Conservation (phyloP, 2,329 filamentous ascomycete genomes). For the Aspergillus sp. region DNA sequence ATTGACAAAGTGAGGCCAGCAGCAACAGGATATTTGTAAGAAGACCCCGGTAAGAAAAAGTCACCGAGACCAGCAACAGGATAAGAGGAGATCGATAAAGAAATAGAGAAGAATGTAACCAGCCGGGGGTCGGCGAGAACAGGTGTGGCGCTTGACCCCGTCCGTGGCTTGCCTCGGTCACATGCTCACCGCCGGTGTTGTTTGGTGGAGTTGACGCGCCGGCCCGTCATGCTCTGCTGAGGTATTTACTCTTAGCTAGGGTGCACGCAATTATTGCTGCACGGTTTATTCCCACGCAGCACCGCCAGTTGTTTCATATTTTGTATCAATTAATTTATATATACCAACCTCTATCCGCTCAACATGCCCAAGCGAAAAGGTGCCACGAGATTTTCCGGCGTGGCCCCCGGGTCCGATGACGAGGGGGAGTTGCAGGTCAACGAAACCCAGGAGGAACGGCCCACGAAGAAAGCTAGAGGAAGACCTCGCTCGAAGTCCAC, state of each 20-base stretch:
- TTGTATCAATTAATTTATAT: background rate
- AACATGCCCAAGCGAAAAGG: slow-evolving; percentile 45
- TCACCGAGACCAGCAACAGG: slow-evolving; percentile 10
- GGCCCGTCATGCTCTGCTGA: background rate
- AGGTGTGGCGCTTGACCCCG: background rate
- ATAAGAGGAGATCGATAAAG: slow-evolving; percentile 1
- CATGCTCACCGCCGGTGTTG: background rate
- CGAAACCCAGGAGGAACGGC: slow-evolving; percentile 28
- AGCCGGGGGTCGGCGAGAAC: slow-evolving; percentile 12
- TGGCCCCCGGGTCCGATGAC: slow-evolving; percentile 47
- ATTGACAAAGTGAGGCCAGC: background rate
- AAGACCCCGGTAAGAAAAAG: background rate
- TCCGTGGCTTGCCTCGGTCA: background rate
- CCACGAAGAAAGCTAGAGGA: slow-evolving; percentile 39
- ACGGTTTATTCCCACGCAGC: too few relatives aligned
- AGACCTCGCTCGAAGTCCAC: slow-evolving; percentile 46
- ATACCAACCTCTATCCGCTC: background rate
- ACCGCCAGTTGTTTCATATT: background rate
- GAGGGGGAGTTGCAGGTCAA: slow-evolving; percentile 40
- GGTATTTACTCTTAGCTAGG: background rate
- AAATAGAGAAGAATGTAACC: background rate
- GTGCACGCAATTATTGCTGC: background rate
- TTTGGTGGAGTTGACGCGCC: background rate
- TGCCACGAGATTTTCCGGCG: slow-evolving; percentile 43
- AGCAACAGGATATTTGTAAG: background rate